Evolutionary conservation across 345 rosid genomes (phyloP), one percentile per base, ranked within the genome.

Genomic region (Gossypium arboreum): DNA sequence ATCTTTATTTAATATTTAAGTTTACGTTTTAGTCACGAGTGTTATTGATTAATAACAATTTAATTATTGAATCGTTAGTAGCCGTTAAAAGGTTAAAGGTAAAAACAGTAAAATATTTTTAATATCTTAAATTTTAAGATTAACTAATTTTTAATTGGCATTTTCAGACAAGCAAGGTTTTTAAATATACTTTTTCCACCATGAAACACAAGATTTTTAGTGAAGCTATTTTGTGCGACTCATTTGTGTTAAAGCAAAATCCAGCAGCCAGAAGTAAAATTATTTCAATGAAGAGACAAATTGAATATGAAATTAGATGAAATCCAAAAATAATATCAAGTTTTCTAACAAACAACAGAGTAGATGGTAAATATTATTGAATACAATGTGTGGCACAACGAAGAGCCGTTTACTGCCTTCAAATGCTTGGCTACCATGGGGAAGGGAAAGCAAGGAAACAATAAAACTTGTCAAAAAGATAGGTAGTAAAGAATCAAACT

Each of bases 321-420:
- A 65, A 60, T 39, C 74, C 48, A 75, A 72, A 68, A 61, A 60
- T 70, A 69, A 73, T 9, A 4, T 60, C 22, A 54, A 70, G 27
- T 71, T 72, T 57, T 76, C 81, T 75, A 76, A 27, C 61, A 48
- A 64, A 64, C 73, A 67, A 63, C 51, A 55, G 72, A 70, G 64
- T 34, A 34, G 41, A 34, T 16, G 18, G 20, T 58, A 12, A 65
- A 29, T 72, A 75, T 51, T 56, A 64, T 64, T 29, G 41, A 76
- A 59, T 77, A 78, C 41, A 82, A 72, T 63, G 78, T 55, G 73
- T 75, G 78, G 79, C 74, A 77, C 79, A 79, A 79, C 79, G 64
- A 24, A 68, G 43, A 72, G 73, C 73, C 77, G 51, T 70, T 67
- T 73, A 18, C 62, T 52, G 60, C 79, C 71, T 63, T 50, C 73